Base-by-base conservation (phyloP, 2,329 filamentous ascomycete species). In the Arthrobotrys conoides region DNA sequence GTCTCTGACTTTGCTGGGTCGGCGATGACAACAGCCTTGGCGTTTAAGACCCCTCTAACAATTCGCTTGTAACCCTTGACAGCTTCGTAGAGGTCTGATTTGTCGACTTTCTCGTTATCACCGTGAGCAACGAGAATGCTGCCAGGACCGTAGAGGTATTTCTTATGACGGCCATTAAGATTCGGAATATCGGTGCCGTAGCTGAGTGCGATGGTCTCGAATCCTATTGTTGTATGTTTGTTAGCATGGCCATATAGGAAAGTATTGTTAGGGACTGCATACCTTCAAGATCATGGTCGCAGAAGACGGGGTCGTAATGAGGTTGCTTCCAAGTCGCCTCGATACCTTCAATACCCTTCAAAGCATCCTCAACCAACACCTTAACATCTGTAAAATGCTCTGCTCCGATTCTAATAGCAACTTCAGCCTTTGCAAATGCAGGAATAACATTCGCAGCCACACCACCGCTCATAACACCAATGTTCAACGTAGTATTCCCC, bases 121-220 rank as follows among this genome's bases (percentile, higher is more conserved):
- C 91, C 92, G 83, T 98, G 95, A 4, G 95, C 95, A 30, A 97
- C 93, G 44, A 96, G 87, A 79, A 98, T 97, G 78, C 77, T 81
- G 22, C 90, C 90, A 0, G 90, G 90, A 0, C 90, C 90, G 83
- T 91, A 92, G 14, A 92, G 85, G 81, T 91, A 92, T 72, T 87
- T 87, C 9, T 87, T 90, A 80, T 93, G 90, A 67, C 90, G 87
- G 10, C 93, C 90, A 36, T 89, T 85, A 53, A 97, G 84, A 82
- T 93, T 91, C 0, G 94, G 92, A 22, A 97, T 91, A 84, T 98
- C 95, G 0, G 96, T 98, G 10, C 94, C 95, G 83, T 98, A 98
- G 83, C 97, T 97, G 55, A 94, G 93, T 0, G 92, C 91, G 63
- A 92, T 90, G 0, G 89, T 91, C n/a, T 96, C 90, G 80, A 98